Conservation (phyloP, 306 rosid genomes). For the Phaseolus lunatus region DNA sequence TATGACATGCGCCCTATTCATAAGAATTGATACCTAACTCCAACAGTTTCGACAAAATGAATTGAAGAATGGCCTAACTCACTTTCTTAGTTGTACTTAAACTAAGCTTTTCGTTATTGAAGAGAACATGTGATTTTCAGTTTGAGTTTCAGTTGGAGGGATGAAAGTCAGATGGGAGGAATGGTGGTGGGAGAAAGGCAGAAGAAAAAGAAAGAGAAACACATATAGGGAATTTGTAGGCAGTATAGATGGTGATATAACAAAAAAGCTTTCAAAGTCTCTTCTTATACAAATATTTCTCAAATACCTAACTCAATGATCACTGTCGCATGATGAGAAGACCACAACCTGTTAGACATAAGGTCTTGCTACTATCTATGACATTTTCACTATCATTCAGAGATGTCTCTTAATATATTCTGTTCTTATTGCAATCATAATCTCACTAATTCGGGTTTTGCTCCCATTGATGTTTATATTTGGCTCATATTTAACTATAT, state of each 20-base stretch:
- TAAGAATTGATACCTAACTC: too few relatives aligned
- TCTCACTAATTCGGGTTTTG: neutral
- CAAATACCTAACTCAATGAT: constrained; percentile 11
- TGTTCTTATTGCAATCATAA: neutral
- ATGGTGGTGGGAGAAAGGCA: too few relatives aligned
- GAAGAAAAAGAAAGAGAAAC: neutral
- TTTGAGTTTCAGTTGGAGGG: too few relatives aligned
- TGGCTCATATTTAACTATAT: too few relatives aligned
- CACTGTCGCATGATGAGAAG: neutral
- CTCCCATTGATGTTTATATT: too few relatives aligned
- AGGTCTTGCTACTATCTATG: neutral
- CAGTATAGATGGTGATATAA: neutral
- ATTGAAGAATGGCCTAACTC: too few relatives aligned
- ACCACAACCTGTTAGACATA: neutral
- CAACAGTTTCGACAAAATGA: too few relatives aligned
- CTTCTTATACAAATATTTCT: neutral
- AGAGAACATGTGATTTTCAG: too few relatives aligned
- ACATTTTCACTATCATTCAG: neutral
- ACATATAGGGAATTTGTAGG: neutral
- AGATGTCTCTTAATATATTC: neutral
- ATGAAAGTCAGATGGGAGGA: too few relatives aligned
- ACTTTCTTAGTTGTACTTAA: too few relatives aligned
- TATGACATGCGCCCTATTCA: too few relatives aligned
- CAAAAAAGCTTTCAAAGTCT: constrained; percentile 3
- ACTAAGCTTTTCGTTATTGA: too few relatives aligned